Base-by-base conservation (phyloP, 495 filamentous ascomycete genomes). In the Acidiella bohemica region DNA sequence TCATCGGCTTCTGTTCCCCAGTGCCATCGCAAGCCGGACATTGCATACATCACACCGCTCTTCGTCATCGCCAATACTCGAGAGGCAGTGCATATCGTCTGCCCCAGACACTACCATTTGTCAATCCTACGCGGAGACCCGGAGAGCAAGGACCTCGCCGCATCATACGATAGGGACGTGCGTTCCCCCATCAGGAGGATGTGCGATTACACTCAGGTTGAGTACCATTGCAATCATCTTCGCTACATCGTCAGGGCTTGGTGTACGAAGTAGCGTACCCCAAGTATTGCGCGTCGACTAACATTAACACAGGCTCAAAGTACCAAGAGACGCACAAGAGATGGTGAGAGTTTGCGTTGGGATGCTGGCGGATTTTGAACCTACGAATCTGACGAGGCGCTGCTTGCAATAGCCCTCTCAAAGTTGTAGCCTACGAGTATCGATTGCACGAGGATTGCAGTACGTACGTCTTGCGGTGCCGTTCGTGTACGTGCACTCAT, bases 291-390 rank as follows among this genome's bases (percentile, higher is more conserved):
- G 13, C 5, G 17, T 5, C n/a, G 4, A 10, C 28, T 4, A 18
- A 19, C 26, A 6, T 41, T 30, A 20, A 27, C 36, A 9, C 41
- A 43, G 41, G 41, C 16, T 17, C 28, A 20, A 43, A 28, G 22
- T 43, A 43, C 23, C 41, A 43, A 21, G 41, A 43, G 24, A 43
- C 41, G 13, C 41, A 43, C 13, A 36, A 43, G 30, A 30, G 41
- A 4, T 43, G 41, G 34, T 37, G 2, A 10, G 34, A n/a, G n/a
- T n/a, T n/a, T 12, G 2, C 16, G n/a, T 13, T 12, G 8, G 12
- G 7, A 12, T 12, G 20, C 32, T 4, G 11, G 4, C n/a, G n/a
- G 7, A 27, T 7, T 7, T 27, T n/a, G n/a, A 7, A 27, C 25
- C 7, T 7, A 27, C 7, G n/a, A 7, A 27, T 7, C 25, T 27